phyloP scores from a whole-genome alignment of 2,329 filamentous ascomycete genomes.

The Cladophialophora bantiana region DNA sequence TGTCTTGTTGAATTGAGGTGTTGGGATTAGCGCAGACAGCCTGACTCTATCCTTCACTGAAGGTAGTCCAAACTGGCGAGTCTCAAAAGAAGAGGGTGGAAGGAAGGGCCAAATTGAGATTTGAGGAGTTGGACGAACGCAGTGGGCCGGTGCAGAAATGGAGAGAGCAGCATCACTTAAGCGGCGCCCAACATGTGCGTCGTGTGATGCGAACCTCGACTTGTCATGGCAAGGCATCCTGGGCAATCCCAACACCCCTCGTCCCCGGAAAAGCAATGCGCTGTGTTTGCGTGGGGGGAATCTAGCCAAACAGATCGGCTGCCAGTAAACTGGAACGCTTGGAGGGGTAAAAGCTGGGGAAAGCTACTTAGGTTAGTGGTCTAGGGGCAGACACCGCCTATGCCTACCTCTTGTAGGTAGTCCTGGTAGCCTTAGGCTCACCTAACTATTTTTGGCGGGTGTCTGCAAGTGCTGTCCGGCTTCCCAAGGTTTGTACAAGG shows the following conservation, averaged over 20 bases:
- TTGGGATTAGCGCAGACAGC: not conserved
- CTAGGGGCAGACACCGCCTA: not conserved
- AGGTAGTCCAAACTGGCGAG: not conserved
- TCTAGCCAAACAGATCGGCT: not conserved
- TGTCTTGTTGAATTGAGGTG: not conserved
- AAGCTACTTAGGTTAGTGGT: constrained; percentile 2
- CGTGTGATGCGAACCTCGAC: constrained; percentile 18
- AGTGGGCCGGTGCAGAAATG: not conserved
- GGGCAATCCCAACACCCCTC: constrained; percentile 9
- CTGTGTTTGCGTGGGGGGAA: constrained; percentile 13
- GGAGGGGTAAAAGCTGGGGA: constrained; percentile 29
- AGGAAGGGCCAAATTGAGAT: not conserved
- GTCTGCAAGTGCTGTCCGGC: not conserved
- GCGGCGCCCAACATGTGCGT: constrained; percentile 24
- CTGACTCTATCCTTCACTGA: constrained; percentile 5
- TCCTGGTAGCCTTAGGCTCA: not conserved
- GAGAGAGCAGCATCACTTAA: not conserved
- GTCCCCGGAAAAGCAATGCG: constrained; percentile 1
- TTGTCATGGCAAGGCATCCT: not conserved
- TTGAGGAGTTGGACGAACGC: not conserved
- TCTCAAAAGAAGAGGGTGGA: not conserved
- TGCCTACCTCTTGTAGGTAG: not conserved
- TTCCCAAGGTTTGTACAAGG: too few species aligned
- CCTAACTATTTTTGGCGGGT: not conserved
- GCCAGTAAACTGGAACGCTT: not conserved